Conservation (phyloP, 139 green algal genomes). For the Chlamydomonas sp. region DNA sequence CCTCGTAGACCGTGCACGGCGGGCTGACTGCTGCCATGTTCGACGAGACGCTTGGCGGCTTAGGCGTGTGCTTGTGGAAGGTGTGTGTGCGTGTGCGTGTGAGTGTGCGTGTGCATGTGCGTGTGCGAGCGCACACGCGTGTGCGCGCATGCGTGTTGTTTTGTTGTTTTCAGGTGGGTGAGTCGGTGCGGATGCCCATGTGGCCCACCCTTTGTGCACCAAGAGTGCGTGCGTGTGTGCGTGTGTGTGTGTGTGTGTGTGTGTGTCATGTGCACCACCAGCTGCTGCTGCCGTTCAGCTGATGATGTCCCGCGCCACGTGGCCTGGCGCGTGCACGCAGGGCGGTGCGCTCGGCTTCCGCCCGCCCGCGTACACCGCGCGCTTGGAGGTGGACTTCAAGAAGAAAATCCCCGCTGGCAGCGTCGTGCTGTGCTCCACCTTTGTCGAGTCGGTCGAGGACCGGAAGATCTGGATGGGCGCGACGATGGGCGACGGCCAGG, state of each 20-base stretch:
- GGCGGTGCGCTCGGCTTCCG: constrained; percentile 38
- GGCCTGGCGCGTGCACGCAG: too few species aligned
- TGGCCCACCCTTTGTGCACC: too few species aligned
- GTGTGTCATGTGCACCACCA: too few species aligned
- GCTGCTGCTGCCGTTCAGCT: too few species aligned
- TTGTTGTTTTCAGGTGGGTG: too few species aligned
- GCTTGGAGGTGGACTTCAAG: constrained; percentile 41
- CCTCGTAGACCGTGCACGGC: constrained; percentile 16
- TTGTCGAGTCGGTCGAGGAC: constrained; percentile 60
- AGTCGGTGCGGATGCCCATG: too few species aligned
- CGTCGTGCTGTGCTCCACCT: constrained; percentile 51
- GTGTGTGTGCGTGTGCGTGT: too few species aligned
- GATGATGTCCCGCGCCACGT: too few species aligned
- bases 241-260: neutral
- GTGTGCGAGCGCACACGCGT: too few species aligned
- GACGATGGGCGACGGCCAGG: constrained; percentile 40
- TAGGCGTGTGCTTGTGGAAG: constrained; percentile 9
- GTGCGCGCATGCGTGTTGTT: too few species aligned
- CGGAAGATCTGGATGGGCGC: constrained; percentile 71
- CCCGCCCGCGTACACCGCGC: constrained; percentile 47
- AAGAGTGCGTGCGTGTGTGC: too few species aligned
- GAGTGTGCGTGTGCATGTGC: too few species aligned
- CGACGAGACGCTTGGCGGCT: constrained; percentile 19
- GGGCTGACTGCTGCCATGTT: constrained; percentile 17
- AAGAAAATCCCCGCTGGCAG: constrained; percentile 38